Conservation (phyloP, 2,329 filamentous ascomycete species). For the Clonostachys rosea region DNA sequence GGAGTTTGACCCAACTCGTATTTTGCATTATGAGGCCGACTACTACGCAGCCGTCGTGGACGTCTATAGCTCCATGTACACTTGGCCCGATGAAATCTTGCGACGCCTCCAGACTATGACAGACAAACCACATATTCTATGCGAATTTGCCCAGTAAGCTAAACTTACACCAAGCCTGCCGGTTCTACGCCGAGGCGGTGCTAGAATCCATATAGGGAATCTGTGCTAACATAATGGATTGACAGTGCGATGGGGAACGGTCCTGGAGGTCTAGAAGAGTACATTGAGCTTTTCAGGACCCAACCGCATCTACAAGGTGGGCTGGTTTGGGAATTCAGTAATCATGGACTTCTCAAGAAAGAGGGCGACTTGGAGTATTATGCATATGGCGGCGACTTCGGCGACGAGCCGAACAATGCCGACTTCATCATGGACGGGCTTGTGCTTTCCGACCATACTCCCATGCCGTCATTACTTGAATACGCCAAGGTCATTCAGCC, state of each 20-base stretch:
- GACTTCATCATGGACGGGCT: slow-evolving; percentile 61
- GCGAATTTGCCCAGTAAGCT: slow-evolving; percentile 45
- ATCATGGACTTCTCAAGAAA: slow-evolving; percentile 48
- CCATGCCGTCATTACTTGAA: slow-evolving; percentile 51
- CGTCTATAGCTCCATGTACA: slow-evolving; percentile 67
- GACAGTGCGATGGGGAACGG: slow-evolving; percentile 66
- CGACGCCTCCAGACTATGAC: slow-evolving; percentile 13
- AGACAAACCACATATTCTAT: slow-evolving; percentile 56
- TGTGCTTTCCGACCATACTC: slow-evolving; percentile 46
- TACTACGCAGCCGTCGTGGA: slow-evolving; percentile 54
- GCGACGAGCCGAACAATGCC: slow-evolving; percentile 53
- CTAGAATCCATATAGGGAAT: background rate
- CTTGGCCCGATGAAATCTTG: slow-evolving; percentile 44
- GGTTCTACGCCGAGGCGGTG: background rate
- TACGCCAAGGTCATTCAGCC: slow-evolving; percentile 55
- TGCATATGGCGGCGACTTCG: slow-evolving; percentile 59
- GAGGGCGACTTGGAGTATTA: slow-evolving; percentile 40
- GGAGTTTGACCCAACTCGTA: slow-evolving; percentile 48
- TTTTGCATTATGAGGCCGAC: slow-evolving; percentile 66
- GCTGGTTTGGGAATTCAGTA: slow-evolving; percentile 63
- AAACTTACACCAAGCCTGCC: background rate
- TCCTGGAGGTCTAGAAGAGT: slow-evolving; percentile 65
- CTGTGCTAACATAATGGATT: background rate
- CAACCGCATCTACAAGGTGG: slow-evolving; percentile 61
- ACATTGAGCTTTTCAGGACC: slow-evolving; percentile 57